phyloP scores from a whole-genome alignment of 1,284 basidiomycete genomes.

The Lentinula novae-zelandiae region DNA sequence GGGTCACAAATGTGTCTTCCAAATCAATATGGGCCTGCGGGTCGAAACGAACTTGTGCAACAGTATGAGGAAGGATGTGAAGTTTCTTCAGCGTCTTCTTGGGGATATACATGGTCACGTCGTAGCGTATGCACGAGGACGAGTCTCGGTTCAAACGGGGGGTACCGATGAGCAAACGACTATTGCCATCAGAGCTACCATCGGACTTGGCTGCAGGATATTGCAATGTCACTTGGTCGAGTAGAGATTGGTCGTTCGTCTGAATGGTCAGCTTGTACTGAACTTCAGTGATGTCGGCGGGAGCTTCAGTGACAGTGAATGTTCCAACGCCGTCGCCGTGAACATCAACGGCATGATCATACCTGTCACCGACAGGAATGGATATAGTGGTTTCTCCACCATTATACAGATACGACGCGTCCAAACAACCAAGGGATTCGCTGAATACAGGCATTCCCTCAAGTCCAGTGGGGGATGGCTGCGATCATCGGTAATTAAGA shows the following conservation, averaged over 20 bases:
- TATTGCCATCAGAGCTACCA: slow-evolving; percentile 20
- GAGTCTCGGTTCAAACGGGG: slow-evolving; percentile 24
- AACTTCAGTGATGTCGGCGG: slow-evolving; percentile 36
- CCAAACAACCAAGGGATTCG: slow-evolving; percentile 46
- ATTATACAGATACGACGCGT: slow-evolving; percentile 42
- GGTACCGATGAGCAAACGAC: slow-evolving; percentile 35
- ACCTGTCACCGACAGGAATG: slow-evolving; percentile 33
- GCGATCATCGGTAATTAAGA: neutral
- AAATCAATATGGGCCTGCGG: slow-evolving; percentile 37
- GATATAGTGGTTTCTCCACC: slow-evolving; percentile 32
- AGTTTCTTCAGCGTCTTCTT: slow-evolving; percentile 42
- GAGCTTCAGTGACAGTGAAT: slow-evolving; percentile 41
- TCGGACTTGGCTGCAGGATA: slow-evolving; percentile 29
- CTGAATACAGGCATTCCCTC: slow-evolving; percentile 54
- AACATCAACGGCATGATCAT: slow-evolving; percentile 44
- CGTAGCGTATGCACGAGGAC: slow-evolving; percentile 48
- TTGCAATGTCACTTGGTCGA: slow-evolving; percentile 33
- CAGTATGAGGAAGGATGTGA: slow-evolving; percentile 35
- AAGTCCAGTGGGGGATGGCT: slow-evolving; percentile 47
- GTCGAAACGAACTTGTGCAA: slow-evolving; percentile 48
- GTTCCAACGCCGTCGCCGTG: slow-evolving; percentile 48
- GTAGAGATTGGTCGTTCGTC: slow-evolving; percentile 34
- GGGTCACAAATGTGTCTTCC: slow-evolving; percentile 41
- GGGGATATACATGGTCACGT: slow-evolving; percentile 49
- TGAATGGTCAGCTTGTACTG: slow-evolving; percentile 47